Conservation (phyloP, 2,329 filamentous ascomycete genomes). For the Chrysoporthe deuterocubensis region DNA sequence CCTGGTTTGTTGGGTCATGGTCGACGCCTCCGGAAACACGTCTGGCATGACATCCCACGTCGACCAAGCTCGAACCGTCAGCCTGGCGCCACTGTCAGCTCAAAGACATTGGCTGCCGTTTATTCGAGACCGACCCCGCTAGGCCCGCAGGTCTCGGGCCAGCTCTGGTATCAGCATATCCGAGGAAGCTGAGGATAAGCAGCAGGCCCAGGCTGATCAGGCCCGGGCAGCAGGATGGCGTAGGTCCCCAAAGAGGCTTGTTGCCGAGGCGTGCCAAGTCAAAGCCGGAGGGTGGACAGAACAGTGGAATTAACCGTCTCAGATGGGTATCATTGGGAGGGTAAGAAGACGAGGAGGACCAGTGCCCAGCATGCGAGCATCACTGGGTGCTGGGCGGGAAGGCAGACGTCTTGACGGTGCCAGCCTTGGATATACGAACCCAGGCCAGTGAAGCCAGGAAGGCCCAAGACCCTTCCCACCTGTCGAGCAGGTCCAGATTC, state of each 20-base stretch:
- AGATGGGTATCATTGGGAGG: constrained; percentile 6
- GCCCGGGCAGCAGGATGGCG: neutral
- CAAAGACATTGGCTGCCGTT: neutral
- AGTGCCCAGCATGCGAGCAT: constrained; percentile 32
- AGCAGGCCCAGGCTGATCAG: too few species aligned
- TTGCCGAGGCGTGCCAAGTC: neutral
- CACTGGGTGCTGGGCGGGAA: constrained; percentile 72
- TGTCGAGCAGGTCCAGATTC: constrained; percentile 66
- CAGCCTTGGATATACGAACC: constrained; percentile 71
- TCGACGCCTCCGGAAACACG: neutral
- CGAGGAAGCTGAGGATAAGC: neutral
- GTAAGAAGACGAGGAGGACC: neutral
- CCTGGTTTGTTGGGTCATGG: neutral
- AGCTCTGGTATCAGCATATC: neutral
- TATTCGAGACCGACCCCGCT: neutral
- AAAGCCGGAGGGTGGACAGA: neutral
- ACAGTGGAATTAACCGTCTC: neutral
- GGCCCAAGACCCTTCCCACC: constrained; percentile 86
- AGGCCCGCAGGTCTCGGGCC: neutral
- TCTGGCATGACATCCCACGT: neutral
- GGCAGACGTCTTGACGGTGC: constrained; percentile 67
- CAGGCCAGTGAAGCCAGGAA: constrained; percentile 77
- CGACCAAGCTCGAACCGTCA: neutral
- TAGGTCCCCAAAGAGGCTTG: neutral
- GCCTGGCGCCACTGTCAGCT: neutral